Base-by-base conservation (phyloP, 2,329 filamentous ascomycete species). In the Dothidotthia symphoricarpi region DNA sequence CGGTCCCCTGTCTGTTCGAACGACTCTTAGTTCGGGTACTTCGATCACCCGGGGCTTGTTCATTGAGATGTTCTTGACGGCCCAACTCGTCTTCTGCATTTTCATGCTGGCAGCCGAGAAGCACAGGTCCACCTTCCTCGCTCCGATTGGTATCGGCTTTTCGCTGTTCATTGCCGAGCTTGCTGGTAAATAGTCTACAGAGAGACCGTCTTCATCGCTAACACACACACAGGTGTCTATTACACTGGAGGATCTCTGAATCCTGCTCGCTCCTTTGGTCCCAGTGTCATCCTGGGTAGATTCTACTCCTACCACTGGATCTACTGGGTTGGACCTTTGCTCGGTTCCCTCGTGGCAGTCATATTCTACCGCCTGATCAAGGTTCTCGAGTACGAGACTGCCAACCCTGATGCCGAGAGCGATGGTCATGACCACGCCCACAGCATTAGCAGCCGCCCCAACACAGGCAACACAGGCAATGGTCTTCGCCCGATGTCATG, bases 61-160 rank as follows among this genome's bases (percentile, higher is more conserved):
- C 51, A 74, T 75, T 36, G 73, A 75, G 45, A 73, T 74, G 69
- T 70, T 76, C 37, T 57, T 75, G 26, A 76, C 73, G 2, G 66
- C 69, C n/a, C 55, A 69, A 50, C 64, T 76, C 13, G 66, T 75
- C 43, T 73, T 76, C 47, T 69, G 69, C 33, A 75, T 76, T 42
- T 73, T 69, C 50, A 70, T 70, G 67, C 47, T 70, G 24, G 67
- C 67, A 15, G 66, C 63, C 5, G 67, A 70, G 47, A 70, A 69
- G 45, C 64, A 68, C 43, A 59, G 57, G 31, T 63, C 59, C 6
- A 69, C 67, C 1, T 69, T 67, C 33, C 49, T 69, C 2, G 67
- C 67, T 4, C 67, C 67, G 0, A 52, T 70, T 6, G 67, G 66
- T 6, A 73, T 73, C 36, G 70, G 72, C 4, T 61, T 74, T 11